These are phyloP conservation scores for Marasmius fiardii DNA, from an alignment of 1,284 basidiomycete species.

Conservation along the genomic window DNA sequence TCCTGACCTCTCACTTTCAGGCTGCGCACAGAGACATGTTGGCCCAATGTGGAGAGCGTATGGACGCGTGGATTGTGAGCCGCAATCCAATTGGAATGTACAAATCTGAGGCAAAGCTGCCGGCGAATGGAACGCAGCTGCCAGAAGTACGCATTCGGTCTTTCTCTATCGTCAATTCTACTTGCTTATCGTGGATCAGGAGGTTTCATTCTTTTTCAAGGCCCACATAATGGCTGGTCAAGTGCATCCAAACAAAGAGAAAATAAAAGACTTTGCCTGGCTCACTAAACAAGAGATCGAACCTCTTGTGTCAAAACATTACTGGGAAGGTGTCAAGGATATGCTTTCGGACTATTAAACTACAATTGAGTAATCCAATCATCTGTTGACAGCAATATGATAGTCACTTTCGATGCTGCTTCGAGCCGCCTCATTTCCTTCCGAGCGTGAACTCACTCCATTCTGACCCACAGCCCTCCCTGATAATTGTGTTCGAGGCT, in stretches of 20 bases:
- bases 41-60: constrained; percentile 64
- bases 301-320: constrained; percentile 55
- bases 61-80: constrained; percentile 83
- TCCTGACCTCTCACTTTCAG: constrained; percentile 30
- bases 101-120: constrained; percentile 20
- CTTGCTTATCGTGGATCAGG: constrained; percentile 27
- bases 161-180: constrained; percentile 1
- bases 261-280: constrained; percentile 80
- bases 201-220: constrained; percentile 75
- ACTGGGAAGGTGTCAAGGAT: constrained; percentile 77
- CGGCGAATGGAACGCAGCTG: constrained; percentile 21
- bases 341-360: constrained; percentile 71
- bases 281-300: constrained; percentile 86
- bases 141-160: constrained; percentile 30
- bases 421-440: too few species aligned
- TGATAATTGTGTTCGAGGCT: constrained; percentile 7
- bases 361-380: too few species aligned
- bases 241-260: constrained; percentile 48
- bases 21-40: constrained; percentile 67
- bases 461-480: constrained; percentile 31
- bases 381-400: too few species aligned
- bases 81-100: constrained; percentile 66
- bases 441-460: constrained; percentile 14
- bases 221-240: constrained; percentile 82
- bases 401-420: too few species aligned